These are phyloP conservation scores for Ophiocordyceps robertsii DNA, from an alignment of 2,329 filamentous ascomycete species.

Conservation along the genomic window DNA sequence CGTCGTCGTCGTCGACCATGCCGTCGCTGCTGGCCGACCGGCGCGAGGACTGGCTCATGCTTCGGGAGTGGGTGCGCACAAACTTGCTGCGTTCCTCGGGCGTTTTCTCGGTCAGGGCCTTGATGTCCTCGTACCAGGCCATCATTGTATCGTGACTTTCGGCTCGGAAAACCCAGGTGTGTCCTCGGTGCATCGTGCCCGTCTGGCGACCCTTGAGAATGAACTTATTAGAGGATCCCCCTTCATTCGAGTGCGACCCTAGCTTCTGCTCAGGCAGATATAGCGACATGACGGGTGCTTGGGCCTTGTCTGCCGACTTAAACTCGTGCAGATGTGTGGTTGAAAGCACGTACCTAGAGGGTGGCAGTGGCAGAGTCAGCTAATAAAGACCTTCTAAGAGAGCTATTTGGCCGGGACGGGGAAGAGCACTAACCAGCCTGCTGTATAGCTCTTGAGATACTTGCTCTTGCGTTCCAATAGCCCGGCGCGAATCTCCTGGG, in stretches of 20 bases:
- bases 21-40: constrained; percentile 60
- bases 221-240: constrained; percentile 89
- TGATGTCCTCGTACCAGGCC: constrained; percentile 91
- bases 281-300: constrained; percentile 89
- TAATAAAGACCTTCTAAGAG: not conserved
- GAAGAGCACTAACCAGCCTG: constrained; percentile 59
- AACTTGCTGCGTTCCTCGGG: constrained; percentile 82
- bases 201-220: constrained; percentile 94
- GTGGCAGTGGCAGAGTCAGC: not conserved
- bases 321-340: constrained; percentile 97
- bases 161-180: constrained; percentile 59
- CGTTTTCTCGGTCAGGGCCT: constrained; percentile 73
- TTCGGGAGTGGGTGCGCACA: constrained; percentile 69
- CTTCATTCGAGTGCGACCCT: constrained; percentile 73
- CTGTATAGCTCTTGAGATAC: constrained; percentile 93
- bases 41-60: constrained; percentile 53
- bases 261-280: constrained; percentile 92
- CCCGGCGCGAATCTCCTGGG: constrained; percentile 77
- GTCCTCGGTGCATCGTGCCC: constrained; percentile 75
- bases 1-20: constrained; percentile 61
- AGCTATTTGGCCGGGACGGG: no score
- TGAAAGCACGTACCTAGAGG: constrained; percentile 75
- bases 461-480: constrained; percentile 97
- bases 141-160: constrained; percentile 87
- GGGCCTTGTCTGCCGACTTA: constrained; percentile 89